These are phyloP conservation scores for Pneumocystis oryctolagi DNA, from an alignment of 1,139 yeast genomes.

Conservation along the genomic window DNA sequence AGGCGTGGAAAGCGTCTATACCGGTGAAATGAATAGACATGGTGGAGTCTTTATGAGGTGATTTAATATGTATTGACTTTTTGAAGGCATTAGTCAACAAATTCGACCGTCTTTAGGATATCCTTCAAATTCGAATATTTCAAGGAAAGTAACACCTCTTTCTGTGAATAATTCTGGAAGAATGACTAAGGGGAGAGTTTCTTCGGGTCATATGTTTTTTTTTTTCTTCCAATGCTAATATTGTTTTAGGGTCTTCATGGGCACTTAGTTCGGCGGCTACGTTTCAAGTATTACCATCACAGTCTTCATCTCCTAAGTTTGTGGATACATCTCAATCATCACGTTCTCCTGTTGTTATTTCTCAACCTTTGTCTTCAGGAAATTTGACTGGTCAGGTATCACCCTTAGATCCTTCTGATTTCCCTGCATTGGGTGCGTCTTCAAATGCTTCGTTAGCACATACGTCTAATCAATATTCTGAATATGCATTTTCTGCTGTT, in stretches of 20 bases:
- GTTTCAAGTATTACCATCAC: not conserved
- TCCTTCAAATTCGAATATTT: not conserved
- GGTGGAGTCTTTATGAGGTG: not conserved
- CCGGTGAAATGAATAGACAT: not conserved
- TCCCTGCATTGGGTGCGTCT: conserved; percentile 1
- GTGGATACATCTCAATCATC: not conserved
- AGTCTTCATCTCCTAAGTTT: not conserved
- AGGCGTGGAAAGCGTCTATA: not conserved
- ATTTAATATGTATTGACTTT: not conserved
- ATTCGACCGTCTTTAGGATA: not conserved
- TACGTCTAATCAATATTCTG: not conserved
- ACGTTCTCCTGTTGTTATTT: not conserved
- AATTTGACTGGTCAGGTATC: not conserved
- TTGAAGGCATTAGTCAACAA: not conserved
- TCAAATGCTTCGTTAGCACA: not conserved
- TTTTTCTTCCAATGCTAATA: not conserved
- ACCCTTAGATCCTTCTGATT: conserved; percentile 1
- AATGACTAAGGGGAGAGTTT: not conserved
- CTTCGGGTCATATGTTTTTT: not conserved
- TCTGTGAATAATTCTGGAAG: not conserved
- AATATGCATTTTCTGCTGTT: not conserved
- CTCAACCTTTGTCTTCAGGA: not conserved
- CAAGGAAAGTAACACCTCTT: not conserved
- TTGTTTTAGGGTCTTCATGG: not conserved
- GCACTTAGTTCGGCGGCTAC: not conserved